Evolutionary conservation across 2,329 filamentous ascomycete species (phyloP).

Genomic region (Claviceps arundinis): DNA sequence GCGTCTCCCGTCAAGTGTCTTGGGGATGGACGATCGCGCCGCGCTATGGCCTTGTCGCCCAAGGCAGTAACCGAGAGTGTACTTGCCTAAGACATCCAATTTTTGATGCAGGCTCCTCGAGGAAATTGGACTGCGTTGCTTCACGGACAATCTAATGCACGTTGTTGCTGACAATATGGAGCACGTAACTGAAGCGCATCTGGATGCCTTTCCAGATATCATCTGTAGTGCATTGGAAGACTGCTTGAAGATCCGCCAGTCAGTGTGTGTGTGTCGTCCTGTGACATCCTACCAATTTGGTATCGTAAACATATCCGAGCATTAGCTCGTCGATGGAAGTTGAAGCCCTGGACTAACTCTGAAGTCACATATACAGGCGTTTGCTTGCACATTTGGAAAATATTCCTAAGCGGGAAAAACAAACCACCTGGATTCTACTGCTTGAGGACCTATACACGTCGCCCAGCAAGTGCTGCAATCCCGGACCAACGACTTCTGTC

Average conservation of each 20-base stretch:
- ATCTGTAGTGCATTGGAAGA: conserved; percentile 25
- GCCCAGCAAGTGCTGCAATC: conserved; percentile 23
- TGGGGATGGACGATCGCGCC: conserved; percentile 21
- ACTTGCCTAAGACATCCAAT: conserved; percentile 17
- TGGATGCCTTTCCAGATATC: conserved; percentile 21
- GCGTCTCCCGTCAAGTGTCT: conserved; percentile 20
- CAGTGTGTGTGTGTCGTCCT: neutral
- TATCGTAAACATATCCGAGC: neutral
- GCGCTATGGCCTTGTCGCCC: conserved; percentile 11
- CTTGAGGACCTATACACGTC: conserved; percentile 26
- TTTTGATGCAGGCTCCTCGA: conserved; percentile 12
- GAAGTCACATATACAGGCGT: conserved; percentile 11
- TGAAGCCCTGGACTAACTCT: neutral
- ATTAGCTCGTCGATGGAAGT: neutral
- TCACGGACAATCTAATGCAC: conserved; percentile 26
- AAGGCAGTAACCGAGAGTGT: conserved; percentile 20
- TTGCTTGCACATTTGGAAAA: conserved; percentile 28
- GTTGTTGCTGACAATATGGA: conserved; percentile 25
- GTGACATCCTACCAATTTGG: neutral
- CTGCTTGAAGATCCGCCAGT: conserved; percentile 25
- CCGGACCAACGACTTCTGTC: conserved; percentile 25
- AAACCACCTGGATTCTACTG: conserved; percentile 23
- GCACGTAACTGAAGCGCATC: conserved; percentile 18
- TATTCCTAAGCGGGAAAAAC: conserved; percentile 21
- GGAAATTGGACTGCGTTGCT: conserved; percentile 21